A percentile compares a stretch with the other conserved stretches of the same genome.
phyloP scores from a whole-genome alignment of 2,329 filamentous ascomycete genomes.

The Phaeosphaeria sp. region DNA sequence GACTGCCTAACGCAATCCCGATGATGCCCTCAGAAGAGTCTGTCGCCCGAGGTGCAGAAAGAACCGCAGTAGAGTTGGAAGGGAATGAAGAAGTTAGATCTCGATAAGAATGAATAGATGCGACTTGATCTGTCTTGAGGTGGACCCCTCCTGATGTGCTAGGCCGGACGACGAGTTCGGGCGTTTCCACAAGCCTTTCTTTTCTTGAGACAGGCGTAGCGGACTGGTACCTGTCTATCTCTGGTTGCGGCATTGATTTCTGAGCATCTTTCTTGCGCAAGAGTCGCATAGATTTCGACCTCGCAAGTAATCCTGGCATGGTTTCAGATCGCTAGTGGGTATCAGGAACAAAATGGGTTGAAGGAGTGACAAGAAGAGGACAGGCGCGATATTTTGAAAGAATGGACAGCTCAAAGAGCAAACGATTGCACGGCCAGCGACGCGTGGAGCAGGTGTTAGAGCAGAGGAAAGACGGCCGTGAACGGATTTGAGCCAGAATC shows the following conservation, averaged over 20 bases:
- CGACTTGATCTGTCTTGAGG: conserved; percentile 42
- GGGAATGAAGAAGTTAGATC: conserved; percentile 37
- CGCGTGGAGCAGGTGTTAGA: conserved; percentile 20
- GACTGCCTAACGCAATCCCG: conserved; percentile 50
- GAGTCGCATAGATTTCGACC: conserved; percentile 48
- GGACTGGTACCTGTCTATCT: conserved; percentile 41
- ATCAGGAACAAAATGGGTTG: conserved; percentile 33
- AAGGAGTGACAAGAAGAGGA: conserved; percentile 29
- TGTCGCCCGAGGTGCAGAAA: conserved; percentile 40
- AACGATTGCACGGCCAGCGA: conserved; percentile 30
- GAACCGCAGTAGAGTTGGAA: conserved; percentile 36
- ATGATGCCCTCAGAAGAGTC: conserved; percentile 38
- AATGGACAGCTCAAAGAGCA: conserved; percentile 51
- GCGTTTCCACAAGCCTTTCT: conserved; percentile 34
- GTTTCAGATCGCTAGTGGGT: conserved; percentile 47
- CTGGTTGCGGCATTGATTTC: conserved; percentile 31
- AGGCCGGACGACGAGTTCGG: conserved; percentile 41
- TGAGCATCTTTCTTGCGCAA: conserved; percentile 37
- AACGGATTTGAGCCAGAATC: conserved; percentile 29
- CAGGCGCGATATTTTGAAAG: conserved; percentile 34
- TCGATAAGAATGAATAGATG: conserved; percentile 31
- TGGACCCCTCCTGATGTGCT: conserved; percentile 47
- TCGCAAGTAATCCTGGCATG: conserved; percentile 47
- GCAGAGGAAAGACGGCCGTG: conserved; percentile 23
- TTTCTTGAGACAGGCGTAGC: conserved; percentile 33